Evolutionary conservation across 495 filamentous ascomycete species (phyloP).

Genomic region (Delitschia confertaspora): DNA sequence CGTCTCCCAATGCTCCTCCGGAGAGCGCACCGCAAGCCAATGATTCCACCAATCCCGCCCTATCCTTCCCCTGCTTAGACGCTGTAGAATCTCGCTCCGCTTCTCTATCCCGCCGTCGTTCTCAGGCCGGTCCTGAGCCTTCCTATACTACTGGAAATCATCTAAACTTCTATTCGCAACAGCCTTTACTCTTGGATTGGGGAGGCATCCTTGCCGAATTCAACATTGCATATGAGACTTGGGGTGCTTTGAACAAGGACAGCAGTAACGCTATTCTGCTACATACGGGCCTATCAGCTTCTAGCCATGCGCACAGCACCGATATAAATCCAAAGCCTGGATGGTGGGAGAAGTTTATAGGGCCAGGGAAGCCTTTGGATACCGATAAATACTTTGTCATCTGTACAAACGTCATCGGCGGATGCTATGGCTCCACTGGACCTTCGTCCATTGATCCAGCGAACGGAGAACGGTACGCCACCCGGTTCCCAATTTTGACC

Average conservation of each 20-base stretch:
- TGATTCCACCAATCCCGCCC: slow-evolving; percentile 72
- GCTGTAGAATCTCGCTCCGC: slow-evolving; percentile 77
- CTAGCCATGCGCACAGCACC: slow-evolving; percentile 91
- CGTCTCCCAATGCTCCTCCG: slow-evolving; percentile 1
- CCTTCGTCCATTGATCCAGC: slow-evolving; percentile 82
- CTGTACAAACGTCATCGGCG: slow-evolving; percentile 93
- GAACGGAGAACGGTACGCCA: slow-evolving; percentile 81
- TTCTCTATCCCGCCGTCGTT: slow-evolving; percentile 59
- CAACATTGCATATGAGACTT: slow-evolving; percentile 86
- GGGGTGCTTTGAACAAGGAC: slow-evolving; percentile 73
- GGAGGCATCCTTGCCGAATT: slow-evolving; percentile 81
- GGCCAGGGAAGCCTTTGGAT: slow-evolving; percentile 74
- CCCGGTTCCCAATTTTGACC: slow-evolving; percentile 91
- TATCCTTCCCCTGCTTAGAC: slow-evolving; percentile 94
- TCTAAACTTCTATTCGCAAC: slow-evolving; percentile 58
- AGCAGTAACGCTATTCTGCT: slow-evolving; percentile 86
- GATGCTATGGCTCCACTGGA: slow-evolving; percentile 93
- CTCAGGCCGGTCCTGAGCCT: slow-evolving; percentile 79
- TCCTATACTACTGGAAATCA: slow-evolving; percentile 86
- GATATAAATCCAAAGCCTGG: slow-evolving; percentile 73
- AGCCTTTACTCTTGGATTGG: slow-evolving; percentile 83
- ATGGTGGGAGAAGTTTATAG: slow-evolving; percentile 99
- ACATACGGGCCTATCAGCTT: slow-evolving; percentile 90
- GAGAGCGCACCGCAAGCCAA: slow-evolving; percentile 2
- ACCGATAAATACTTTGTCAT: slow-evolving; percentile 88